Evolutionary conservation across 352 stramenopile species (phyloP).

Genomic region (Thalassiosira mediterranea): DNA sequence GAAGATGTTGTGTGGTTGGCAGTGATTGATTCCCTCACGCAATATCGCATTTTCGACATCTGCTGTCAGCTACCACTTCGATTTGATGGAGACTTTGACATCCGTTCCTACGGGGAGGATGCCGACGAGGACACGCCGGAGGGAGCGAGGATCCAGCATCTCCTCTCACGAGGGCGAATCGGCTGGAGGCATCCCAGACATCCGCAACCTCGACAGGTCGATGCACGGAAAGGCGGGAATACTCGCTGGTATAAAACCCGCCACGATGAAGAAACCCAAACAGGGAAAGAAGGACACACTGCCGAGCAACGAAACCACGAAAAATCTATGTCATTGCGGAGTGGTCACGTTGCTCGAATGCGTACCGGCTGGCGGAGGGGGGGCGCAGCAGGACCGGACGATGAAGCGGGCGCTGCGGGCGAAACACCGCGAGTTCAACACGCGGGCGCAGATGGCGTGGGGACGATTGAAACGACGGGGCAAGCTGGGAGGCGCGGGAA

Average conservation of each 20-base stretch:
- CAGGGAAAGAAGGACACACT: neutral
- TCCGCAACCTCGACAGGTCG: neutral
- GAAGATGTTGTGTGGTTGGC: no score
- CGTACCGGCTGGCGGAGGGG: constrained; percentile 29
- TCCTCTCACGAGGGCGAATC: constrained; percentile 25
- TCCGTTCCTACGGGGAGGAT: constrained; percentile 24
- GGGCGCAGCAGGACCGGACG: constrained; percentile 32
- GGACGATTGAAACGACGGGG: constrained; percentile 14
- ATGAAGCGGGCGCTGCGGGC: constrained; percentile 57
- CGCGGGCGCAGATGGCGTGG: constrained; percentile 50
- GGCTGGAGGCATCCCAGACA: neutral
- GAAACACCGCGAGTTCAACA: constrained; percentile 71
- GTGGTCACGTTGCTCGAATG: constrained; percentile 77
- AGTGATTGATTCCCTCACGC: no score
- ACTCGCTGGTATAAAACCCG: neutral
- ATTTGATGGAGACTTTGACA: constrained; percentile 70
- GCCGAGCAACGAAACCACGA: constrained; percentile 1
- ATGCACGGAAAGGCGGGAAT: neutral
- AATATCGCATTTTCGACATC: no score
- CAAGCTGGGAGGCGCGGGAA: neutral
- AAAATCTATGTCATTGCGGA: constrained; percentile 54
- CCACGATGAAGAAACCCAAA: neutral
- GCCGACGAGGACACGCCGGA: constrained; percentile 17
- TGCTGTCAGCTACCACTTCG: constrained; percentile 78
- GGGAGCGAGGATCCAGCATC: constrained; percentile 41